Conservation (phyloP, 225 moss, liverwort and hornwort species). For the Climacium dendroides region DNA sequence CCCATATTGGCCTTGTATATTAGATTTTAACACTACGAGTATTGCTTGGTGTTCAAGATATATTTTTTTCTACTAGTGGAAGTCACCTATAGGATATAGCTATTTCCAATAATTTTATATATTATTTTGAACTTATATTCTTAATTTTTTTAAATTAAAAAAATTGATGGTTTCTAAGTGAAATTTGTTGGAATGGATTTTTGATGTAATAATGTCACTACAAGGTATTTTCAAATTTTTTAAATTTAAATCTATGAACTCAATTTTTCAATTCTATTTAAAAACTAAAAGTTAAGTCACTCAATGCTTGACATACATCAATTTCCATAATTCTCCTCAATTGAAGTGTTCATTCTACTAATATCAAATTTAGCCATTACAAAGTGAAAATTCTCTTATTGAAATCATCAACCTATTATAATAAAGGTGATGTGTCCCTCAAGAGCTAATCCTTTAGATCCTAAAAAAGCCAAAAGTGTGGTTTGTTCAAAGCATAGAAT, state of each 20-base stretch:
- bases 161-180: not conserved
- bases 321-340: too few relatives aligned
- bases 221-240: not conserved
- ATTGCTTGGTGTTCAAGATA: not conserved
- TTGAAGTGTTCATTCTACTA: too few relatives aligned
- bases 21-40: not conserved
- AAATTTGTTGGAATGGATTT: not conserved
- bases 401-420: not conserved
- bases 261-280: not conserved
- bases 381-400: too few relatives aligned
- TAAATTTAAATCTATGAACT: not conserved
- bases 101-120: not conserved
- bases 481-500: too few relatives aligned
- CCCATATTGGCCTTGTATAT: not conserved
- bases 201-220: not conserved
- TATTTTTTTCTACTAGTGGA: not conserved
- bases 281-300: not conserved
- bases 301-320: not conserved
- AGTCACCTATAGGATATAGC: not conserved
- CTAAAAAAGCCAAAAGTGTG: not conserved
- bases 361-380: too few relatives aligned
- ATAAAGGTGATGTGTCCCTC: not conserved
- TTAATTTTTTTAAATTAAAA: too few relatives aligned
- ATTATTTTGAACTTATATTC: too few relatives aligned
- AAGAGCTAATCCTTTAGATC: not conserved